A percentile compares a stretch with the other conserved stretches of the same genome.
These are phyloP conservation scores for Alternaria sp. DNA, from an alignment of 2,329 filamentous ascomycete species.

Conservation along the genomic window DNA sequence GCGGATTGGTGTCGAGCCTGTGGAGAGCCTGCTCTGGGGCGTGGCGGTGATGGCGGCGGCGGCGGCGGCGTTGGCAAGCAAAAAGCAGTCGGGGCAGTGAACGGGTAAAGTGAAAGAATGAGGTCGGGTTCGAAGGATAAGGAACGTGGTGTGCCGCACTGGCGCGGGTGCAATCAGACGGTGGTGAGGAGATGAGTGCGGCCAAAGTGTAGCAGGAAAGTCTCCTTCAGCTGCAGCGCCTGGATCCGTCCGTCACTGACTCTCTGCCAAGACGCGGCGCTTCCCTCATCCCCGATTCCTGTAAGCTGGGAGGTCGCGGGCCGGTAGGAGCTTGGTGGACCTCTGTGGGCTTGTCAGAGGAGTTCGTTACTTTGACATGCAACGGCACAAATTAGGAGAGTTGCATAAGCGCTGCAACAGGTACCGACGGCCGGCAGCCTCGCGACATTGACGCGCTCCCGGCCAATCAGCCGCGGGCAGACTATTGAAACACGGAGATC, in stretches of 20 bases:
- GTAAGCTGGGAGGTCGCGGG: constrained; percentile 21
- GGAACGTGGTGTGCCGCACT: constrained; percentile 18
- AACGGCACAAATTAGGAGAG: constrained; percentile 18
- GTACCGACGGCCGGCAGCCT: neutral
- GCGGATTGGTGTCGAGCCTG: neutral
- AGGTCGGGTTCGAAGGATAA: constrained; percentile 15
- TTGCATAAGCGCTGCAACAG: constrained; percentile 24
- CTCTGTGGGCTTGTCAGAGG: constrained; percentile 18
- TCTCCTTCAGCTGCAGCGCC: constrained; percentile 12
- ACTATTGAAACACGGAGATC: constrained; percentile 2
- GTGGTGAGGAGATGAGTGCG: constrained; percentile 28
- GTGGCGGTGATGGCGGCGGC: neutral
- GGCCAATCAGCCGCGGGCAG: constrained; percentile 14
- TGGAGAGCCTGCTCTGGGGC: constrained; percentile 3
- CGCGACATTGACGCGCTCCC: constrained; percentile 21
- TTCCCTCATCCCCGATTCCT: constrained; percentile 25
- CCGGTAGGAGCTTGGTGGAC: constrained; percentile 22
- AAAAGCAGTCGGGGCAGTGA: constrained; percentile 11
- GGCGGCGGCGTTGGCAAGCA: constrained; percentile 4
- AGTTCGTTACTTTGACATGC: constrained; percentile 18
- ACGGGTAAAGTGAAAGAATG: constrained; percentile 15
- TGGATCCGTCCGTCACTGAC: constrained; percentile 20
- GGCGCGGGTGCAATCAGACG: constrained; percentile 23
- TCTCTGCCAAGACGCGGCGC: constrained; percentile 24
- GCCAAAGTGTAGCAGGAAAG: constrained; percentile 27